These are phyloP conservation scores for Citrullus amarus DNA, from an alignment of 306 rosid genomes.

Conservation along the genomic window DNA sequence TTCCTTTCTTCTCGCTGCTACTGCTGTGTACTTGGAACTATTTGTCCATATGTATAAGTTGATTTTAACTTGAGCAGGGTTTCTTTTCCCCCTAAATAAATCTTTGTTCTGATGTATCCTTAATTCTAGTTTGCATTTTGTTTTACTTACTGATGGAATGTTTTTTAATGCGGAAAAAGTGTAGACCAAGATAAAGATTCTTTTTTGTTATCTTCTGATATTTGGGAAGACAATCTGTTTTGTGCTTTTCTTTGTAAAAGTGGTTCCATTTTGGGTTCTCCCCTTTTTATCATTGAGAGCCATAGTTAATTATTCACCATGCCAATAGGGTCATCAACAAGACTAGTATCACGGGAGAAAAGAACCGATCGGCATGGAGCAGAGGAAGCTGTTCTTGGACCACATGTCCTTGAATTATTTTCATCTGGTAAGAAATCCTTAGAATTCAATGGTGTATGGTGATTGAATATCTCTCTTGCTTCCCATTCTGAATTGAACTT, in stretches of 20 bases:
- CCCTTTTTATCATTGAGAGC: background rate
- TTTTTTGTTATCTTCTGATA: conserved; percentile 4
- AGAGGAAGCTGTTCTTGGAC: conserved; percentile 3
- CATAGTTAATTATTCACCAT: conserved; percentile 6
- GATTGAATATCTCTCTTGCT: background rate
- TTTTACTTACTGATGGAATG: background rate
- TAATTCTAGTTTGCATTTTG: background rate
- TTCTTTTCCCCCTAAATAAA: background rate
- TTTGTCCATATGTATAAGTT: background rate
- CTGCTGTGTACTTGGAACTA: background rate
- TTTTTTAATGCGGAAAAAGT: background rate
- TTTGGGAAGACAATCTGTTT: conserved; percentile 1
- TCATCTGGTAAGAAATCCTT: conserved; percentile 3
- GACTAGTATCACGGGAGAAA: background rate
- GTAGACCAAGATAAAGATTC: background rate
- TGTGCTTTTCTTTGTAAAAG: background rate
- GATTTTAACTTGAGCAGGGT: background rate
- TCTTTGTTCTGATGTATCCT: background rate
- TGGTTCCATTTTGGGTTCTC: conserved; percentile 3
- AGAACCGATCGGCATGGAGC: background rate
- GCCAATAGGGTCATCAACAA: background rate
- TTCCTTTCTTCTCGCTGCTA: background rate
- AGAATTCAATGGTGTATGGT: background rate
- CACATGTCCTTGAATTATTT: background rate
- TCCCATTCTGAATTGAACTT: background rate